Conservation (phyloP, 495 filamentous ascomycete species). For the Sabuloglossum arenarium region DNA sequence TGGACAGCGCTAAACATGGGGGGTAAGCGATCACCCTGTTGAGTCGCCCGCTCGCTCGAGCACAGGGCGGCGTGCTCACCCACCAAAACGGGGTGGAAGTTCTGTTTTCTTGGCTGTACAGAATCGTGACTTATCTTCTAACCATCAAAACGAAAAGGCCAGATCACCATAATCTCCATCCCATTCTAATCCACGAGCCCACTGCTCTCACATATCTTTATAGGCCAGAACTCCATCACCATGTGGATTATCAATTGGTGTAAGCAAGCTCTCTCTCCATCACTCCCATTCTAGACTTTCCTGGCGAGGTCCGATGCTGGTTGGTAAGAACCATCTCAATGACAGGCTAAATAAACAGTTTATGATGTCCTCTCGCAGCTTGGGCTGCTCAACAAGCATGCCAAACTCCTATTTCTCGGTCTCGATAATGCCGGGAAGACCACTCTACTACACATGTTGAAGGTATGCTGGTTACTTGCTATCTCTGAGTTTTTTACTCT, state of each 20-base stretch:
- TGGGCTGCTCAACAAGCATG: constrained; percentile 90
- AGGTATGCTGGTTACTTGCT: constrained; percentile 33
- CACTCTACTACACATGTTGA: constrained; percentile 78
- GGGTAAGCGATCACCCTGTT: too few species aligned
- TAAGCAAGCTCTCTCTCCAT: constrained; percentile 25
- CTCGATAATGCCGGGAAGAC: constrained; percentile 98
- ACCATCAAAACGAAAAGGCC: not conserved
- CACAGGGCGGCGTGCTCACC: too few species aligned
- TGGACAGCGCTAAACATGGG: too few species aligned
- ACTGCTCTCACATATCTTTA: not conserved
- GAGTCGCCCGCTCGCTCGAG: too few species aligned
- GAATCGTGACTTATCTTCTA: not conserved
- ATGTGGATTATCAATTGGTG: constrained; percentile 99
- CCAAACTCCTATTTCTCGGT: constrained; percentile 81
- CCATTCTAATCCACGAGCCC: not conserved
- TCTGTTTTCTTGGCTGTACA: too few species aligned
- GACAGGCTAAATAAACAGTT: constrained; percentile 35
- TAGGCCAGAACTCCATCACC: constrained; percentile 12
- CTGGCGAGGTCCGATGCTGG: not conserved
- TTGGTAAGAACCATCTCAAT: not conserved
- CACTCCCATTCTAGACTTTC: constrained; percentile 2
- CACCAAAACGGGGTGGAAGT: too few species aligned
- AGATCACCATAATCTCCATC: not conserved
- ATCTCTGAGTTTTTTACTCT: too few species aligned
- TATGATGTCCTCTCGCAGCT: constrained; percentile 81